Percentiles rank a stretch among this genome's conserved stretches.
Conservation (phyloP, 2,329 filamentous ascomycete species). For the Pseudophaeomoniella oleicola region DNA sequence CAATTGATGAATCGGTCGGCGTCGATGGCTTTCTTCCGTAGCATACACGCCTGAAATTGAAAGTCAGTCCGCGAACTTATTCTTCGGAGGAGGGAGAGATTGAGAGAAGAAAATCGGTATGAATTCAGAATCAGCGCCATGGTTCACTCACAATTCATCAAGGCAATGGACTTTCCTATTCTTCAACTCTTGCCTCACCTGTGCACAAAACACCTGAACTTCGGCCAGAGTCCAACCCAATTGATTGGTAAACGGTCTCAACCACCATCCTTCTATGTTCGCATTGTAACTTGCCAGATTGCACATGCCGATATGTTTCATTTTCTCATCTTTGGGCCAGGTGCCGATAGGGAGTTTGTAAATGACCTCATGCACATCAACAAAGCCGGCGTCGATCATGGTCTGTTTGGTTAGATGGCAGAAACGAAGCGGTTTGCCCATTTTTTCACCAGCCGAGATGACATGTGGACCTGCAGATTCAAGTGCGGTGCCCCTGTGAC, state of each 20-base stretch:
- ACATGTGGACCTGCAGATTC: slow-evolving; percentile 14
- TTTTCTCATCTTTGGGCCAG: slow-evolving; percentile 51
- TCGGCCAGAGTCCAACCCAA: slow-evolving; percentile 16
- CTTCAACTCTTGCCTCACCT: slow-evolving; percentile 18
- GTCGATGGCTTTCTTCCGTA: no score
- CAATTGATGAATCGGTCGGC: no score
- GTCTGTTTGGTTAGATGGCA: not conserved
- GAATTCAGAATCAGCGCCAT: no score
- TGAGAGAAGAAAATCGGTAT: no score
- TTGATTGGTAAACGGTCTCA: slow-evolving; percentile 12
- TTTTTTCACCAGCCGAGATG: slow-evolving; percentile 15
- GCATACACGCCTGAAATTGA: no score
- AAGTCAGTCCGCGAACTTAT: no score
- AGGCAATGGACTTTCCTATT: slow-evolving; percentile 16
- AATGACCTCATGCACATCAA: slow-evolving; percentile 58
- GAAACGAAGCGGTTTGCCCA: slow-evolving; percentile 13
- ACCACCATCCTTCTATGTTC: slow-evolving; percentile 14
- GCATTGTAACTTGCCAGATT: not conserved
- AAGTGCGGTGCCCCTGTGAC: slow-evolving; percentile 20
- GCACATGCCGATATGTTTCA: slow-evolving; percentile 46
- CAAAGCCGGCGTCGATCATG: slow-evolving; percentile 51
- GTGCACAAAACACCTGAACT: slow-evolving; percentile 16
- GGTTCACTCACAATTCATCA: not conserved
- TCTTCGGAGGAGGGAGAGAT: no score
- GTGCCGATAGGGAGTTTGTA: slow-evolving; percentile 60